A percentile compares a stretch with the other conserved stretches of the same genome.
phyloP scores from a whole-genome alignment of 257 asterid genomes.

The Gentiana straminea region DNA sequence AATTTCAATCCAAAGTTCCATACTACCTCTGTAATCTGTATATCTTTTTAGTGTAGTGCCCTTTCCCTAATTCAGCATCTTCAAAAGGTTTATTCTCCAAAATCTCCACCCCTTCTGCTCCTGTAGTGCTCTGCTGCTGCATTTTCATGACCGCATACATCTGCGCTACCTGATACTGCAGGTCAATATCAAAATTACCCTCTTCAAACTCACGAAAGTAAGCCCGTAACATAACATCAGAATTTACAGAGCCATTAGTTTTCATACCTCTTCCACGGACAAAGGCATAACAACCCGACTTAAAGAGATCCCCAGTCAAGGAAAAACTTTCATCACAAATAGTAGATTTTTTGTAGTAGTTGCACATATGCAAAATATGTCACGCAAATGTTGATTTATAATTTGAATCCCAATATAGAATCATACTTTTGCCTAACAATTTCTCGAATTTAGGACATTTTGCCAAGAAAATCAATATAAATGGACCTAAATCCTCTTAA shows the following conservation, averaged over 20 bases:
- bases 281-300: conserved; percentile 92
- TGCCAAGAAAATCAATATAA: no score
- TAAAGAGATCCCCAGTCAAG: conserved; percentile 17
- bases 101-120: conserved; percentile 87
- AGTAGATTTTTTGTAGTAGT: no score
- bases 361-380: no score
- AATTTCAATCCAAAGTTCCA: conserved; percentile 1
- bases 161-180: conserved; percentile 86
- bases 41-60: conserved; percentile 66
- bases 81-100: conserved; percentile 75
- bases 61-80: conserved; percentile 59
- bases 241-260: background rate
- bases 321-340: conserved; percentile 17
- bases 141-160: conserved; percentile 86
- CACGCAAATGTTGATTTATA: no score
- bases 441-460: no score
- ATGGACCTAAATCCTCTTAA: no score
- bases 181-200: background rate
- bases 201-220: background rate
- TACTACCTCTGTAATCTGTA: conserved; percentile 67
- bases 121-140: conserved; percentile 73
- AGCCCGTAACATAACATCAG: background rate
- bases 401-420: no score
- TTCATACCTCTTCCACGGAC: conserved; percentile 76
- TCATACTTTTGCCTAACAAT: no score